Base-by-base conservation (phyloP, 129 eudicot genomes). In the Artemisia tridentata region DNA sequence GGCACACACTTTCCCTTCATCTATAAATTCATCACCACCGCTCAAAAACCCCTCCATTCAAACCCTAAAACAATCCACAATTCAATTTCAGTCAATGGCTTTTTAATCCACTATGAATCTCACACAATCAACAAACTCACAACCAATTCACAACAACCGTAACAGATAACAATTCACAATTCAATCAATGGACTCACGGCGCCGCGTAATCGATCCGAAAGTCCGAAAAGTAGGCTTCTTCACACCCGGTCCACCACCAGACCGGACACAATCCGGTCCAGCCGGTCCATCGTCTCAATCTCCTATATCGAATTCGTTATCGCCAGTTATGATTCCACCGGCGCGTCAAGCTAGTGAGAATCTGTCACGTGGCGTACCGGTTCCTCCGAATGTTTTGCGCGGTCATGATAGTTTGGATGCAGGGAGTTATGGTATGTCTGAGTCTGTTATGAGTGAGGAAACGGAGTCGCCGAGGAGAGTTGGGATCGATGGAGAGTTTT, bases 281-380 rank as follows among this genome's bases (percentile, higher is more conserved):
- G 78, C 87, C 64, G 61, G 53, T 31, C 73, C 83, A 2, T 48
- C 68, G 3, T 72, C 82, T 4, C 63, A 46, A 11, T 80, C 95
- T 3, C 86, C 88, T 11, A 47, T 82, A 14, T 74, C 75, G 58
- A 79, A 81, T 67, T 61, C 95, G n/a, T 69, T 84, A 53, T 84
- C 95, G 43, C 98, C 96, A 18, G 91, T 86, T 45, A 88, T 92
- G 98, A 92, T 92, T 51, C 96, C 96, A 1, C 97, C 90, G 43
- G 77, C 95, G 25, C 92, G 92, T 63, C 92, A 84, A 53, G 82
- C 78, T 9, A 71, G 88, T 9, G 86, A 84, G 53, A 74, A 78
- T 72, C 17, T 79, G 47, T 64, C 83, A 5, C 84, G 80, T 46
- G 79, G 76, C 69, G 67, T 84, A 52, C 79, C 88, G 11, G 81